Base-by-base conservation (phyloP, 2,329 filamentous ascomycete genomes). In the Furcasterigmium sp. region DNA sequence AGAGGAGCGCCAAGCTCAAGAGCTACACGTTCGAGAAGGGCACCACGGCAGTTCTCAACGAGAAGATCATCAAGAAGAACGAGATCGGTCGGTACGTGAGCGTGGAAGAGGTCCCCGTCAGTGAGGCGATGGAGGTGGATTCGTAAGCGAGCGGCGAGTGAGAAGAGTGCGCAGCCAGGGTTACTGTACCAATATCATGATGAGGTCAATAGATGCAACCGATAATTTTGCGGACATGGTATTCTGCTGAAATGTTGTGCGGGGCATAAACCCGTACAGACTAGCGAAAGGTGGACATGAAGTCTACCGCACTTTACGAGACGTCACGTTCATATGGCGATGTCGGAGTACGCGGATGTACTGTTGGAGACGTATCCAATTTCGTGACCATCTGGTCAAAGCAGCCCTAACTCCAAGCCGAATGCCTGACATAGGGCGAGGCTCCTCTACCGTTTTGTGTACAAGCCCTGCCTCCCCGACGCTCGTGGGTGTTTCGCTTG, bases 11-110 rank as follows among this genome's bases (percentile, higher is more conserved):
- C 65, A 98, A 98, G 80, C 79, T 93, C 67, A 82, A 90, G 72
- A 93, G 90, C 71, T 98, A 98, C 75, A 80, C 80, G 57, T 98
- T 96, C 74, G 73, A 76, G 54, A 82, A 82, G 62, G 93, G 93
- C 44, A 97, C 93, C n/a, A 98, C 94, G 9, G 91, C 91, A 9
- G 87, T 93, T 51, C 73, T 98, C 61, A 93, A 95, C 66, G 88
- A 98, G 76, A 95, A 94, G 77, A 78, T 97, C 54, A 95, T 97
- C 64, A 90, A 80, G 58, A 93, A 88, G 74, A 86, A 91, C 65
- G 89, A 98, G 58, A 85, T 98, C 58, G 86, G 86, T 64, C 91
- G 94, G 65, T 97, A 93, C 66, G 84, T 97, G 46, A 94, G 85
- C 23, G 86, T 98, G 46, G 84, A 95, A 57, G 91, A 97, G 63